These are phyloP conservation scores for Echinochloa phyllopogon DNA, from an alignment of 176 grass and related monocot genomes.

Conservation along the genomic window DNA sequence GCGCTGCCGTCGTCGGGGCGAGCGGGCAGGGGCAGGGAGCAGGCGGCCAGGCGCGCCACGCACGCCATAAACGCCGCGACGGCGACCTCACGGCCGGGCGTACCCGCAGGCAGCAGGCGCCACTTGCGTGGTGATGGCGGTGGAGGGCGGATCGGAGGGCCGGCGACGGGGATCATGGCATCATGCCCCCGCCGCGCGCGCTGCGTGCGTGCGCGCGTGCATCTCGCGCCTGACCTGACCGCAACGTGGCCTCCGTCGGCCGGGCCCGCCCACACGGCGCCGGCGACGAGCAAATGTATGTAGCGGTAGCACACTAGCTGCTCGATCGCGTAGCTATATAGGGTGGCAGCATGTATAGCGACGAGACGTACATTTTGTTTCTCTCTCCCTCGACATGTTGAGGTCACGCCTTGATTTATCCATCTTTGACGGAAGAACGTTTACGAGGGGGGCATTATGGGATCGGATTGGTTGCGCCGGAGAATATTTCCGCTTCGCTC, in stretches of 20 bases:
- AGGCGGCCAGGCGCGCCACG: neutral
- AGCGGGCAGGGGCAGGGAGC: neutral
- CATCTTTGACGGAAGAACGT: neutral
- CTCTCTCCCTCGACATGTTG: neutral
- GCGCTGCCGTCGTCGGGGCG: neutral
- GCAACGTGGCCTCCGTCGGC: conserved; percentile 35
- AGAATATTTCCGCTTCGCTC: neutral
- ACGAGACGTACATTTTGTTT: too few species aligned
- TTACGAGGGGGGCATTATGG: neutral
- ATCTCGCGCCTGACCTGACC: neutral
- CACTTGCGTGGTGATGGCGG: neutral
- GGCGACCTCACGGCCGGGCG: conserved; percentile 44
- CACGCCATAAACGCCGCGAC: conserved; percentile 55
- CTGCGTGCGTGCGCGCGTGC: neutral
- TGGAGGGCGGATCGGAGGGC: neutral
- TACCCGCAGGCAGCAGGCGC: neutral
- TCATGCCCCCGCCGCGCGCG: neutral
- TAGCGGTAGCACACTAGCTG: neutral
- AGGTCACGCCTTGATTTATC: neutral
- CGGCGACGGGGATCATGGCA: neutral
- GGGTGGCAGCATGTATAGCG: neutral
- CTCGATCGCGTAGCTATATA: neutral
- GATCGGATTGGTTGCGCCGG: neutral
- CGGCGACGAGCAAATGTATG: neutral
- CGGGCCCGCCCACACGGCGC: neutral